Evolutionary conservation across 106 monocot species (phyloP).

Genomic region (Ottelia alismoides): DNA sequence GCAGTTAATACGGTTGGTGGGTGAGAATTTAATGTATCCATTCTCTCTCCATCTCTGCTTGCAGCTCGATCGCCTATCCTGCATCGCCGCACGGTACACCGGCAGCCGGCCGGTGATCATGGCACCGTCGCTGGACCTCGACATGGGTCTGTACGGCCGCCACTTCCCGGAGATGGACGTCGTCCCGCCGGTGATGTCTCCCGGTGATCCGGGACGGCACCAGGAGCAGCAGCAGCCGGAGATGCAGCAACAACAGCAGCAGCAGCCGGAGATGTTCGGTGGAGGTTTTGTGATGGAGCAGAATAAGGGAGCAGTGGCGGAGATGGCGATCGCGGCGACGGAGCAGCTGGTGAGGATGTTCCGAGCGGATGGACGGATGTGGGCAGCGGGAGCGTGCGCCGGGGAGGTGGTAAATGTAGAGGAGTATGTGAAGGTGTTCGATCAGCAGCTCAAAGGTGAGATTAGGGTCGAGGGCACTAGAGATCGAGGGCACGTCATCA

Average conservation of each 20-base stretch:
- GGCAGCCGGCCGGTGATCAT: slow-evolving; percentile 16
- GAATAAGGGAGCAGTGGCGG: slow-evolving; percentile 46
- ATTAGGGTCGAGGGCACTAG: slow-evolving; percentile 53
- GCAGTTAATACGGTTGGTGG: too few species aligned
- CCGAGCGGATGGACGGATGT: slow-evolving; percentile 42
- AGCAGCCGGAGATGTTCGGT: not conserved
- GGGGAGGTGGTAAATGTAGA: slow-evolving; percentile 38
- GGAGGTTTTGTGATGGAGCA: slow-evolving; percentile 38
- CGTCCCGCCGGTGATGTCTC: slow-evolving; percentile 4
- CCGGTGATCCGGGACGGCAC: not conserved
- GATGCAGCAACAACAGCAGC: not conserved
- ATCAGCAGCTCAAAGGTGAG: slow-evolving; percentile 20
- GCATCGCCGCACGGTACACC: slow-evolving; percentile 48
- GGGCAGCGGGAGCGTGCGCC: slow-evolving; percentile 15
- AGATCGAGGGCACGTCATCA: slow-evolving; percentile 65
- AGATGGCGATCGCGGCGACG: slow-evolving; percentile 61
- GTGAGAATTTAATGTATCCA: too few species aligned
- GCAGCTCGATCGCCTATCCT: slow-evolving; percentile 77
- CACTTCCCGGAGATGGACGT: slow-evolving; percentile 25
- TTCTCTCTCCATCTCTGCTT: too few species aligned
- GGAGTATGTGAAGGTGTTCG: slow-evolving; percentile 44
- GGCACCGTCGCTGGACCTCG: slow-evolving; percentile 74
- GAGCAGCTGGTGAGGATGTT: slow-evolving; percentile 55
- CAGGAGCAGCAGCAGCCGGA: not conserved
- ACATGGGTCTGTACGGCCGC: slow-evolving; percentile 75